Evolutionary conservation across 2,329 filamentous ascomycete genomes (phyloP), one percentile per base, ranked within the genome.

Genomic region (Nemania sp.): DNA sequence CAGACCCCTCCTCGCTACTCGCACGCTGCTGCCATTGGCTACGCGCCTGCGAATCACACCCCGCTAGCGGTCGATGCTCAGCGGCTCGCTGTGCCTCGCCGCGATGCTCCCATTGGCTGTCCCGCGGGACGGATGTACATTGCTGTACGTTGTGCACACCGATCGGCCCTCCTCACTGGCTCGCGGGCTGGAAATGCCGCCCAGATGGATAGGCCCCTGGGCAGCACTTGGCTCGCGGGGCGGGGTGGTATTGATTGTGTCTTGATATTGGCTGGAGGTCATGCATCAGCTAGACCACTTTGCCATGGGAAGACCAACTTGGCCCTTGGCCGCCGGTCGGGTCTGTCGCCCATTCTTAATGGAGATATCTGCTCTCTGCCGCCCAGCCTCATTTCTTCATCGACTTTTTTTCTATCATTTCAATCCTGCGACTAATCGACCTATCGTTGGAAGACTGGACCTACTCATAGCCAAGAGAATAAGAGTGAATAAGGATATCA

Each of bases 121-220:
- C 29, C 18, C 51, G 47, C 71, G 58, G 53, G 52, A 67, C 60
- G 64, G 61, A 73, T 73, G 77, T 41, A 41, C 35, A 41, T 5
- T 41, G 8, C 35, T 41, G 13, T 75, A 73, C 73, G 64, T 73
- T 66, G 73, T 74, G 76, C 76, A 77, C 75, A 73, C 69, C 70
- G 38, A 71, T 67, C 66, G 61, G 72, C 70, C 71, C 47, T 72
- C 71, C 73, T 76, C 64, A 78, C 73, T 78, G 77, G 77, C 69
- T 73, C 67, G 63, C 58, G 68, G 54, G 62, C 70, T 67, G 66
- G 41, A 71, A 74, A 75, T 76, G 75, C 71, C 76, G 77, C 74
- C 76, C 74, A 70, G 67, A 71, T 70, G 69, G 67, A 61, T 52
- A 67, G 54, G 60, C 58, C 72, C 70, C 71, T 67, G 72, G 52